Percentiles rank a stretch among this genome's conserved stretches.
Evolutionary conservation across 768 basidiomycete genomes (phyloP).

Genomic region (Lactarius sanguifluus): DNA sequence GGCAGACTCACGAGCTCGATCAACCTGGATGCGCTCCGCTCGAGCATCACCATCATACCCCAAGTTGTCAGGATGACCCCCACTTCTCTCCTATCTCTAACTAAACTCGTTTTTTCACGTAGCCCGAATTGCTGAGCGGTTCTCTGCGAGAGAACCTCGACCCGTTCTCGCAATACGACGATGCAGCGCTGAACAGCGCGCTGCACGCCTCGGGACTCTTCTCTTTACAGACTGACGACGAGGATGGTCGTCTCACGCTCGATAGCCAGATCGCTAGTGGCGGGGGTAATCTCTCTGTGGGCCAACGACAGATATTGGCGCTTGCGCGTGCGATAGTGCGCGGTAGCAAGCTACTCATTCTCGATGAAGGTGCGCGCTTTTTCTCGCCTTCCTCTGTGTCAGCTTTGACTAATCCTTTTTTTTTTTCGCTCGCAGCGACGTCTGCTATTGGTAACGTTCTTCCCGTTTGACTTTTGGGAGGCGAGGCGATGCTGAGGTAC

Average conservation of each 20-base stretch:
- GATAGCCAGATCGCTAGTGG: conserved; percentile 47
- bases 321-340: conserved; percentile 59
- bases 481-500: not conserved
- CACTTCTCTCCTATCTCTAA: not conserved
- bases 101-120: too few species aligned
- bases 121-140: conserved; percentile 55
- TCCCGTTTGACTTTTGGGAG: too few species aligned
- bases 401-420: not conserved
- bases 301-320: conserved; percentile 60
- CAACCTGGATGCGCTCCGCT: conserved; percentile 54
- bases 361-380: conserved; percentile 49
- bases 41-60: conserved; percentile 59
- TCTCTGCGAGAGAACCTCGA: conserved; percentile 60
- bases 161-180: conserved; percentile 56
- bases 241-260: conserved; percentile 42
- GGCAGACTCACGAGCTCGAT: conserved; percentile 45
- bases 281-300: conserved; percentile 52
- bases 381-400: not conserved
- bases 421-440: conserved; percentile 37
- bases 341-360: conserved; percentile 54
- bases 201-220: conserved; percentile 50
- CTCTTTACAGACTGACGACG: conserved; percentile 40
- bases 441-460: conserved; percentile 43
- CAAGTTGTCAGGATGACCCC: conserved; percentile 43
- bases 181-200: conserved; percentile 50